phyloP scores from a whole-genome alignment of 2,329 filamentous ascomycete species.

The Monosporascus sp. region DNA sequence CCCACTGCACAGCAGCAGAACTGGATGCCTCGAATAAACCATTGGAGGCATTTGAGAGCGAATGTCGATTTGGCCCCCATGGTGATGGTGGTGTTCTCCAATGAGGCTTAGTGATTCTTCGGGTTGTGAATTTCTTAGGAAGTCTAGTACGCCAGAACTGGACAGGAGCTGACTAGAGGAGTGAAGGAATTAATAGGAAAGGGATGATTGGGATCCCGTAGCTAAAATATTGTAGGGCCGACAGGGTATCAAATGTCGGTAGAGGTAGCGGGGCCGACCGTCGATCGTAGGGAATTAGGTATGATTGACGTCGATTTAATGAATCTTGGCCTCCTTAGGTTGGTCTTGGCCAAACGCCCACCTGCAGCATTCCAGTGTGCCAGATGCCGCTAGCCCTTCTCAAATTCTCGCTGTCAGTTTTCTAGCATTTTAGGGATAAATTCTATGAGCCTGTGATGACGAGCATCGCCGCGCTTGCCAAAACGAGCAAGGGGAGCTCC shows the following conservation, averaged over 20 bases:
- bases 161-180: neutral
- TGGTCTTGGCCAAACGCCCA: neutral
- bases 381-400: too few species aligned
- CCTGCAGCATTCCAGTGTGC: neutral
- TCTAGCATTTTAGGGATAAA: too few species aligned
- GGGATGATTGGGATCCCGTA: neutral
- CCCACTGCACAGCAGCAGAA: constrained; percentile 70
- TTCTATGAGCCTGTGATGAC: too few species aligned
- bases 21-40: constrained; percentile 67
- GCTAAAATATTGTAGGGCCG: too few species aligned
- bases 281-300: neutral
- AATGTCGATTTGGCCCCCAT: constrained; percentile 57
- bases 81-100: constrained; percentile 17
- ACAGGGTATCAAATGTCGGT: neutral
- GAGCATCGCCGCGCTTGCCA: too few species aligned
- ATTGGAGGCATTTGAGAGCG: constrained; percentile 64
- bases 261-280: neutral
- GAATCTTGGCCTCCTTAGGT: too few species aligned
- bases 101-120: neutral
- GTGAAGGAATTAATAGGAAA: neutral
- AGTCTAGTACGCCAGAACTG: neutral
- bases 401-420: too few species aligned
- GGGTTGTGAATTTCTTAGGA: neutral
- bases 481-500: neutral
- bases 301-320: neutral